These are phyloP conservation scores for Ascoidea asiatica DNA, from an alignment of 805 yeast genomes.

Conservation along the genomic window DNA sequence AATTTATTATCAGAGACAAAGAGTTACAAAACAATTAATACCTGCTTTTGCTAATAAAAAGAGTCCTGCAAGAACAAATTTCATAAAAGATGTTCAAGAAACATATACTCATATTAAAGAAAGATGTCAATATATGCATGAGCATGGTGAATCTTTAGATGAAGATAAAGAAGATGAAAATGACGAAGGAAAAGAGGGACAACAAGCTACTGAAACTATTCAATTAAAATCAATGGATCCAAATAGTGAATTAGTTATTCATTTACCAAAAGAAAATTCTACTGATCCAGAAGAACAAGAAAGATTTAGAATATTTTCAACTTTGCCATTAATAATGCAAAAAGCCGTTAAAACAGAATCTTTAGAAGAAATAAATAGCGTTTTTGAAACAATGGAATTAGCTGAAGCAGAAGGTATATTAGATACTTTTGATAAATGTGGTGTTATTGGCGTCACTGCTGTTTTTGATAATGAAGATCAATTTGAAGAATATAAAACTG, in stretches of 20 bases:
- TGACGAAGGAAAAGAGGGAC: constrained; percentile 23
- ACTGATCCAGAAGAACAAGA: constrained; percentile 28
- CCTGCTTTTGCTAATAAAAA: not conserved
- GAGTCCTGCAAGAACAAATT: constrained; percentile 40
- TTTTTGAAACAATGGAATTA: constrained; percentile 58
- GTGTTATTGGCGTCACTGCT: constrained; percentile 73
- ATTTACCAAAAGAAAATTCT: constrained; percentile 47
- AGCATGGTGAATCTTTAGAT: constrained; percentile 26
- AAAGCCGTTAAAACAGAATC: constrained; percentile 59
- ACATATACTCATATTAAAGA: constrained; percentile 64
- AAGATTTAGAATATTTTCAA: constrained; percentile 40
- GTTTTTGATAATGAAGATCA: constrained; percentile 61
- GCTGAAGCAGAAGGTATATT: constrained; percentile 72
- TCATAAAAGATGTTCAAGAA: constrained; percentile 55
- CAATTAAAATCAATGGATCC: constrained; percentile 87
- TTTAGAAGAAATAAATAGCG: constrained; percentile 71
- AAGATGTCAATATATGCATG: constrained; percentile 57
- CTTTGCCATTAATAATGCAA: constrained; percentile 51
- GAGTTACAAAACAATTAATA: not conserved
- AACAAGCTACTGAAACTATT: constrained; percentile 68
- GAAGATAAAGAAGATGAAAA: constrained; percentile 20
- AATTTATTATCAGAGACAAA: constrained; percentile 22
- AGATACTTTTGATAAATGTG: constrained; percentile 64
- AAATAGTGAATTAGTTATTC: constrained; percentile 56
- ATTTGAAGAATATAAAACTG: constrained; percentile 35